Evolutionary conservation across 768 basidiomycete species (phyloP).

Genomic region (Amanita rimosa): DNA sequence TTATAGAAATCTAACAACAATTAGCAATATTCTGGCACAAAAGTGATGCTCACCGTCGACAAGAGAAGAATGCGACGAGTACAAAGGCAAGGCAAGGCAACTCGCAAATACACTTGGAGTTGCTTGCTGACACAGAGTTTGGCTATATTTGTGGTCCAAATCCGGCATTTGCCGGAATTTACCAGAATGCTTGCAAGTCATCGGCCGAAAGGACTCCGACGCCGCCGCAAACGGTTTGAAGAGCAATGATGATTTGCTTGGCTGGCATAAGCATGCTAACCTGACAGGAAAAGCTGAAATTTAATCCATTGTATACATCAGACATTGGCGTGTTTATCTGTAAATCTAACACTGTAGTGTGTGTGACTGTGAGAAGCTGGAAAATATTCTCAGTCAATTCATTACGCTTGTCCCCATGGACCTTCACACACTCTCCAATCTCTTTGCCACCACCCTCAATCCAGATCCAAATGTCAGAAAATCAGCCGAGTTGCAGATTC

Average conservation of each 20-base stretch:
- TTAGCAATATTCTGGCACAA: background rate
- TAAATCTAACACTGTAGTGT: background rate
- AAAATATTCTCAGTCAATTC: background rate
- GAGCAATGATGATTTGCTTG: too few species aligned
- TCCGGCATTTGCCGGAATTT: background rate
- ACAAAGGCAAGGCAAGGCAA: background rate
- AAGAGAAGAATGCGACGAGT: background rate
- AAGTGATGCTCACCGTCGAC: background rate
- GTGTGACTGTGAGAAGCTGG: slow-evolving; percentile 3
- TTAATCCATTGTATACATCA: too few species aligned
- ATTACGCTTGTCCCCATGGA: slow-evolving; percentile 30
- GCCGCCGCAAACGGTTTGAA: too few species aligned
- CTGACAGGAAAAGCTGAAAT: too few species aligned
- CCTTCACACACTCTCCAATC: slow-evolving; percentile 60
- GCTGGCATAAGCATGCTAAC: too few species aligned
- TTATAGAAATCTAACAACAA: background rate
- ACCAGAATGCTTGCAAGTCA: background rate
- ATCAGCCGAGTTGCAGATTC: slow-evolving; percentile 77
- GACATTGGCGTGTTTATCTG: background rate
- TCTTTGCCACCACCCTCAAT: slow-evolving; percentile 73
- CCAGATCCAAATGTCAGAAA: slow-evolving; percentile 83
- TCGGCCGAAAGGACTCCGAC: too few species aligned
- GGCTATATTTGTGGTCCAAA: background rate
- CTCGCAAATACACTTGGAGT: background rate
- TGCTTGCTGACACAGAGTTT: background rate